Evolutionary conservation across 176 grass and related monocot species (phyloP).

Genomic region (Musa itinerans): DNA sequence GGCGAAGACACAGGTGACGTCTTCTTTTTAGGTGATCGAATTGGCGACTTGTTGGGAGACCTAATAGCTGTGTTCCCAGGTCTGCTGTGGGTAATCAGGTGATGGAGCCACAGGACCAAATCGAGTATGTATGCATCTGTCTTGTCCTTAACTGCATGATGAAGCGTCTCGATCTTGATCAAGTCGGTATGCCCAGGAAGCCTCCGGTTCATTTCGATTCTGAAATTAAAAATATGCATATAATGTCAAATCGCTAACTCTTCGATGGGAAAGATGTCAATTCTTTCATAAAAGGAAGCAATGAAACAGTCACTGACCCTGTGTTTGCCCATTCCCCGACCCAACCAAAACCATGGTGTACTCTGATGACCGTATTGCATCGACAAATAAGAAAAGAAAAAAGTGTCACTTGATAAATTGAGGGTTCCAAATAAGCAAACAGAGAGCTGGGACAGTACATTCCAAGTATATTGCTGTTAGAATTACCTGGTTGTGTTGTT

Average conservation of each 20-base stretch:
- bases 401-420: background rate
- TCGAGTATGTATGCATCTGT: constrained; percentile 57
- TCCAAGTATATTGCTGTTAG: background rate
- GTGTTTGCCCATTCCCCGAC: constrained; percentile 27
- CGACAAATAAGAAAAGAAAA: background rate
- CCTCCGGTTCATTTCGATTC: constrained; percentile 31
- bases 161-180: constrained; percentile 65
- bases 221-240: constrained; percentile 15
- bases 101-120: constrained; percentile 65
- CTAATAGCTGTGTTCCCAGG: constrained; percentile 20
- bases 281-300: background rate
- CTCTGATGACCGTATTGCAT: background rate
- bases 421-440: background rate
- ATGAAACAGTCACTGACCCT: constrained; percentile 28
- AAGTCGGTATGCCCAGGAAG: constrained; percentile 24
- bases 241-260: background rate
- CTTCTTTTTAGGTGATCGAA: constrained; percentile 19
- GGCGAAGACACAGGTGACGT: background rate
- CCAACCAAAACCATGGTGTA: constrained; percentile 9
- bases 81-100: constrained; percentile 56
- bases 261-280: background rate
- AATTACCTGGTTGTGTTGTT: constrained; percentile 59
- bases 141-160: constrained; percentile 57
- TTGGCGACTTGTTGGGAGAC: constrained; percentile 45
- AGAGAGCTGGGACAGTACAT: background rate